These are phyloP conservation scores for Pichia sp. DNA, from an alignment of 1,139 yeast species.

Conservation along the genomic window DNA sequence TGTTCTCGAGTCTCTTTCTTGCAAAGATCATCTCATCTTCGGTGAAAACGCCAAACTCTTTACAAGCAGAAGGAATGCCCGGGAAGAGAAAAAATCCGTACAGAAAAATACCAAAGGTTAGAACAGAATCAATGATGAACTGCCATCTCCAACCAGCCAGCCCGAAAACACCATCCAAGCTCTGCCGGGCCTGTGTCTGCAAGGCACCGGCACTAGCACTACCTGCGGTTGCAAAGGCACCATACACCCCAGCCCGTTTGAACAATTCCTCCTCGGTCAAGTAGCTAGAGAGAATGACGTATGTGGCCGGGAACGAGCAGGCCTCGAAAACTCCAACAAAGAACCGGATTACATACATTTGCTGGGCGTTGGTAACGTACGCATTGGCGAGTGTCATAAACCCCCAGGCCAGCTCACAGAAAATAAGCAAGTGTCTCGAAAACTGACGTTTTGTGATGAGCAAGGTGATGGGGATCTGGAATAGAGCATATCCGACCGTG, in stretches of 20 bases:
- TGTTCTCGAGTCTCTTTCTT: constrained; percentile 49
- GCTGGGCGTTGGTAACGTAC: constrained; percentile 24
- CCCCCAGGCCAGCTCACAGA: constrained; percentile 33
- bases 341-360: constrained; percentile 25
- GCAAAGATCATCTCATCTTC: constrained; percentile 68
- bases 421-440: constrained; percentile 51
- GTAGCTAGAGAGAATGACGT: constrained; percentile 45
- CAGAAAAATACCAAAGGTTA: constrained; percentile 60
- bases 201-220: constrained; percentile 5
- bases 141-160: constrained; percentile 64
- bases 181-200: constrained; percentile 31
- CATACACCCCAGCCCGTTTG: constrained; percentile 48
- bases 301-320: constrained; percentile 24
- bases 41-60: constrained; percentile 35
- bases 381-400: constrained; percentile 20
- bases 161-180: constrained; percentile 33
- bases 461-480: constrained; percentile 53
- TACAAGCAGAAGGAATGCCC: constrained; percentile 62
- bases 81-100: constrained; percentile 62
- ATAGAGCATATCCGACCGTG: constrained; percentile 56
- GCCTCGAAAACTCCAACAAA: constrained; percentile 27
- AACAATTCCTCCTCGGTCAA: constrained; percentile 44
- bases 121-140: constrained; percentile 61
- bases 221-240: constrained; percentile 33
- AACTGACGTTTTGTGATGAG: constrained; percentile 35